Conservation (phyloP, 75 land plant species). For the Pinus taeda region DNA sequence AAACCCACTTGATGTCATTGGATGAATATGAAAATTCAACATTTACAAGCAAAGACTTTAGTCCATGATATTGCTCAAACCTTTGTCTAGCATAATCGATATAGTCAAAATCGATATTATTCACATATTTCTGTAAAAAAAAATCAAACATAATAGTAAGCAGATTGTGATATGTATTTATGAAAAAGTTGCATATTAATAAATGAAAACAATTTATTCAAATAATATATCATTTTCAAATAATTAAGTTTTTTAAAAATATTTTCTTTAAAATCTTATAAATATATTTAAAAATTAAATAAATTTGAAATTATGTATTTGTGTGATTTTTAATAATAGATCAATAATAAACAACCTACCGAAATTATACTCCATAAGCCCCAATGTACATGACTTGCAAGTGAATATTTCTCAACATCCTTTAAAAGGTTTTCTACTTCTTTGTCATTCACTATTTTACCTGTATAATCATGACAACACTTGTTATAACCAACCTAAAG, state of each 20-base stretch:
- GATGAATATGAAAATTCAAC: no score
- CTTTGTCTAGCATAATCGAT: conserved; percentile 89
- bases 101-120: conserved; percentile 87
- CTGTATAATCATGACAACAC: conserved; percentile 14
- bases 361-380: conserved; percentile 93
- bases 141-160: background rate
- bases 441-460: conserved; percentile 34
- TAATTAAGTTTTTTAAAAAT: no score
- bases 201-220: no score
- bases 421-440: conserved; percentile 47
- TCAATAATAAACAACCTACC: conserved; percentile 28
- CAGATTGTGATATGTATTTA: no score
- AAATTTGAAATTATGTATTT: no score
- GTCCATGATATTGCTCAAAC: conserved; percentile 53
- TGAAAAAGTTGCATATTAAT: no score
- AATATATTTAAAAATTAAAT: no score
- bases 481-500: background rate
- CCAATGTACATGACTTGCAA: conserved; percentile 87
- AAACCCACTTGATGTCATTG: no score
- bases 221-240: no score
- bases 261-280: no score
- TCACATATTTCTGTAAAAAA: conserved; percentile 55
- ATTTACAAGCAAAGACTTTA: conserved; percentile 11
- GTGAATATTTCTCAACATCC: conserved; percentile 63
- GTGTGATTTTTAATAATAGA: no score